Base-by-base conservation (phyloP, 495 filamentous ascomycete genomes). In the Podospora pseudoanserina region DNA sequence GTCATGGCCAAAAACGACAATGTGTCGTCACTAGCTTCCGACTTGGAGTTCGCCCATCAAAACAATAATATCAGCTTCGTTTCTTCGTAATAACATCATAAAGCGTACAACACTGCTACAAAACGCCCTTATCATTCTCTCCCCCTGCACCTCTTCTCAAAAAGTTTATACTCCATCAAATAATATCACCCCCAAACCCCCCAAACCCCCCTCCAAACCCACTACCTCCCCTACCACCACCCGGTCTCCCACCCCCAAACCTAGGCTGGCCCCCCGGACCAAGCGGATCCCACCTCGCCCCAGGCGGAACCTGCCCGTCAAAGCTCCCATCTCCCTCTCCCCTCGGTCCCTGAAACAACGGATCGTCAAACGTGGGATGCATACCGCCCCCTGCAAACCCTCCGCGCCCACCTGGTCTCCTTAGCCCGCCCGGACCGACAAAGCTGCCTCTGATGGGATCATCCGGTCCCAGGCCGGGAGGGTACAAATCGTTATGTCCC, bases 311-410 rank as follows among this genome's bases (percentile, higher is more conserved):
- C 70, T 84, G 83, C 16, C 83, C 82, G 70, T 87, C 80, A 70
- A 83, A 87, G 5, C 73, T 78, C 16, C 30, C 63, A 44, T 66
- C 67, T 16, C 56, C 67, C 0, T 60, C 64, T 80, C 80, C 11
- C 83, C 83, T 19, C 80, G 82, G 75, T 0, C 91, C 92, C 49
- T 85, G 86, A 76, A 97, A 97, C 72, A 97, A 77, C 30, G 92
- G 93, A 77, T 98, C 95, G 73, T 97, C 92, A 72, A 96, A 94
- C 0, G 92, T 96, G 0, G 95, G 95, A 79, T 97, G 91, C 95
- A 98, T 98, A 2, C 95, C 95, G 0, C 39, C 39, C 9, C 39
- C 39, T 6, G 39, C 39, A 49, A 49, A 49, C 7, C 39, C 39
- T 56, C 89, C 87, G 4, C 85, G 86, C 0, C 87, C 49, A 28